Evolutionary conservation across 208 protist species (phyloP).

Genomic region (Crithidia sp.): DNA sequence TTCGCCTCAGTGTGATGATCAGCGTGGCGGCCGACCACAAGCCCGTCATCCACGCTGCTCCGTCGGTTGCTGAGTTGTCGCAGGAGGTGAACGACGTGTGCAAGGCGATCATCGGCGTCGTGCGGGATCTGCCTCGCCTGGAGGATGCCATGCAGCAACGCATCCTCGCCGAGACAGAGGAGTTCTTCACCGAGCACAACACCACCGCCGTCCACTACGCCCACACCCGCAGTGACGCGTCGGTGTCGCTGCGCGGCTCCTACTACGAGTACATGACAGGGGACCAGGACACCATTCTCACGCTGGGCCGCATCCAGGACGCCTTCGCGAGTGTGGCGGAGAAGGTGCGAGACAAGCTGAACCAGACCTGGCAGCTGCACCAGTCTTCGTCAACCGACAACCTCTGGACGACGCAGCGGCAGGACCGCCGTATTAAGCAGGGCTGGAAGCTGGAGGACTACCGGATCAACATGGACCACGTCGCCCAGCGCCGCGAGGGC

Average conservation of each 20-base stretch:
- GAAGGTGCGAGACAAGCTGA: slow-evolving; percentile 94
- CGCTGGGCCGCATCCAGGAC: slow-evolving; percentile 88
- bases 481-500: slow-evolving; percentile 91
- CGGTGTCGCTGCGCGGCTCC: slow-evolving; percentile 63
- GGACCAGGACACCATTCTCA: slow-evolving; percentile 94
- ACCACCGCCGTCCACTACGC: slow-evolving; percentile 59
- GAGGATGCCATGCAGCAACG: slow-evolving; percentile 73
- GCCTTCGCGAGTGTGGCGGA: slow-evolving; percentile 92
- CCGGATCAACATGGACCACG: slow-evolving; percentile 95
- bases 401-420: slow-evolving; percentile 94
- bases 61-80: slow-evolving; percentile 89
- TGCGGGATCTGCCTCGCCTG: slow-evolving; percentile 89
- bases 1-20: slow-evolving; percentile 95
- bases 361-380: slow-evolving; percentile 95
- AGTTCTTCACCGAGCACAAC: slow-evolving; percentile 61
- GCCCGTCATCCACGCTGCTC: slow-evolving; percentile 89
- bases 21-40: slow-evolving; percentile 75
- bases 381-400: slow-evolving; percentile 95
- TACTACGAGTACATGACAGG: slow-evolving; percentile 96
- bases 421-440: slow-evolving; percentile 93
- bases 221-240: slow-evolving; percentile 53
- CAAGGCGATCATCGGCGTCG: slow-evolving; percentile 92
- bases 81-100: slow-evolving; percentile 92
- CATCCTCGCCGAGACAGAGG: slow-evolving; percentile 58
- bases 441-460: slow-evolving; percentile 95